Percentiles rank a stretch among this genome's conserved stretches.
Evolutionary conservation across 805 yeast genomes (phyloP).

Genomic region (Saccharomycopsis malanga): DNA sequence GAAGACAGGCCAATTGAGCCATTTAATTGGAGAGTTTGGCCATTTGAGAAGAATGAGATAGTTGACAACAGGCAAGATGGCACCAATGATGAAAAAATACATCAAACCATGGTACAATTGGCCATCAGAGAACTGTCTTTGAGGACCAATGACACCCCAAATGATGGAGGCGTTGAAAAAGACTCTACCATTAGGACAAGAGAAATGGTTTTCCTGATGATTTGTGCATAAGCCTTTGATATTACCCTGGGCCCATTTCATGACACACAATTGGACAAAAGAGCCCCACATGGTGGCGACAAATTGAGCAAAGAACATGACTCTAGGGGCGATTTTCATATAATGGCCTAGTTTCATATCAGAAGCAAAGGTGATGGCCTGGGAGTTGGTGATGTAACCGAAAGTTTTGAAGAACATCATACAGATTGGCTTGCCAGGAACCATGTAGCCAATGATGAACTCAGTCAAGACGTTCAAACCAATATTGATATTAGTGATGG

Average conservation of each 20-base stretch:
- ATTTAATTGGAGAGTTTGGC: constrained; percentile 36
- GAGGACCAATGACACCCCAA: constrained; percentile 65
- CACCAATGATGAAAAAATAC: constrained; percentile 59
- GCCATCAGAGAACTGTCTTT: constrained; percentile 42
- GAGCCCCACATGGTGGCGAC: constrained; percentile 39
- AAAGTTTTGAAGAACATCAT: constrained; percentile 56
- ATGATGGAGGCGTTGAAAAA: constrained; percentile 50
- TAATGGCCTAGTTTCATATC: constrained; percentile 63
- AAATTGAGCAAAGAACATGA: constrained; percentile 47
- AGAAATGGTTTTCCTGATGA: constrained; percentile 38
- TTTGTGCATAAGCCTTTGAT: constrained; percentile 37
- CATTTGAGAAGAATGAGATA: constrained; percentile 32
- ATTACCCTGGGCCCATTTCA: constrained; percentile 35
- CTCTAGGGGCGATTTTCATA: constrained; percentile 54
- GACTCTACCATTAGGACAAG: constrained; percentile 40
- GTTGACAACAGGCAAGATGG: constrained; percentile 36
- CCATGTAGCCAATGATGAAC: constrained; percentile 55
- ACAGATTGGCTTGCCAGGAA: constrained; percentile 56
- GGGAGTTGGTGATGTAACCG: constrained; percentile 47
- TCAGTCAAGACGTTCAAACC: constrained; percentile 60
- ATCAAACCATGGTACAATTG: constrained; percentile 47
- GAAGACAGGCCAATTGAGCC: constrained; percentile 59
- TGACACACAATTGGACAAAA: constrained; percentile 38
- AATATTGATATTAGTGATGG: constrained; percentile 53
- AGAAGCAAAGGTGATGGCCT: constrained; percentile 46